Conservation (phyloP, 495 filamentous ascomycete genomes). For the Trichoderma erinaceum region DNA sequence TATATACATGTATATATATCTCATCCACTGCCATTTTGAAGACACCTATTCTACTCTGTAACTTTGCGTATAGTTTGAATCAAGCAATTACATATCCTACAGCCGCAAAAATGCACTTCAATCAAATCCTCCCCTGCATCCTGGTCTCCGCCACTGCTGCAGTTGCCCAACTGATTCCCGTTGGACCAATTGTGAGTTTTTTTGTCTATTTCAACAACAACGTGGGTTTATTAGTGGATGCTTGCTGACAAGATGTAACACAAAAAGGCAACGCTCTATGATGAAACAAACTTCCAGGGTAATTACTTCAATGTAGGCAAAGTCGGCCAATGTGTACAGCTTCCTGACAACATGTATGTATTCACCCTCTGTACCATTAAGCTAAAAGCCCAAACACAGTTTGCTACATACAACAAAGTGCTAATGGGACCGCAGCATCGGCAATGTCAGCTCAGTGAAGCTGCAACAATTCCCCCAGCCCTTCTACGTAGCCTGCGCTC, state of each 20-base stretch:
- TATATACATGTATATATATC: neutral
- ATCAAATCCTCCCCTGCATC: neutral
- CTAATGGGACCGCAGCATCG: neutral
- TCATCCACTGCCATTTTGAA: too few species aligned
- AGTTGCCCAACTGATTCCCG: neutral
- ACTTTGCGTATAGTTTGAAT: neutral
- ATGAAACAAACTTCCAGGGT: neutral
- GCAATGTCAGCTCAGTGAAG: neutral
- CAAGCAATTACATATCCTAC: neutral
- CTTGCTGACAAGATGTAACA: neutral
- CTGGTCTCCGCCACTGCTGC: neutral
- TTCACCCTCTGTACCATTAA: neutral
- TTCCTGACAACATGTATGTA: neutral
- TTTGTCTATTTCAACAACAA: neutral
- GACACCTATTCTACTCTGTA: neutral
- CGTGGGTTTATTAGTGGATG: neutral
- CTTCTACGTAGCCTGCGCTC: neutral
- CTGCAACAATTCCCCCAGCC: neutral
- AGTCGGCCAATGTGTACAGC: neutral
- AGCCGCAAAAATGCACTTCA: neutral
- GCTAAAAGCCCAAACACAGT: neutral
- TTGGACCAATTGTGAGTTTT: neutral
- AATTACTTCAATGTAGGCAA: neutral
- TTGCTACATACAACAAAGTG: neutral
- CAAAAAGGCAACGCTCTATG: neutral